Base-by-base conservation (phyloP, 78 protist genomes). In the Polysphondylium violaceum region DNA sequence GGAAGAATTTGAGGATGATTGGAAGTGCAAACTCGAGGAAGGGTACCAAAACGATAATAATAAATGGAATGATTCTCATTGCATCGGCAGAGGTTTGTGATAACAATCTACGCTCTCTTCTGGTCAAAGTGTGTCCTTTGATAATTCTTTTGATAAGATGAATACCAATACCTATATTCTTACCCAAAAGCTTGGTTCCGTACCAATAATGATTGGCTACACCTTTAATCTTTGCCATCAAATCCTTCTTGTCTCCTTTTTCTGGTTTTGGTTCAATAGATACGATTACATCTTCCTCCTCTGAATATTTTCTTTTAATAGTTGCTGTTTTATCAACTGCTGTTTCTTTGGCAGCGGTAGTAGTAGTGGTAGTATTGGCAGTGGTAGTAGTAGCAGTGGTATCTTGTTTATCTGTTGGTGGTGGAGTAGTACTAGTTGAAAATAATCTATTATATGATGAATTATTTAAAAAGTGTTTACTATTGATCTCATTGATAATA, bases 21-120 rank as follows among this genome's bases (percentile, higher is more conserved):
- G 95, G 95, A 16, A 91, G n/a, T 29, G 95, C 77, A 21, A 91
- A 79, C 85, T 91, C 95, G 17, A 79, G 41, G 60, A 91, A 75
- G 50, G 95, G 95, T 19, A 91, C 74, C 17, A 79, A 27, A 23
- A 91, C 69, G 43, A 91, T 79, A 31, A 91, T 75, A 14, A 76
- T 63, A 29, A 91, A 91, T 50, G 95, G 95, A 17, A 91, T 90
- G 17, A 91, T n/a, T 53, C 89, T 61, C 86, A 91, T 35, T 25
- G 72, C 65, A 55, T 91, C 95, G 1, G 91, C 85, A 8, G 78
- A 63, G 0, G 95, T 79, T 40, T 85, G 88, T 2, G 79, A 69
- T 29, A 91, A 31, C 25, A 76, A 41, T 40, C 75, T 58, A 55
- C 95, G 27, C 53, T 92, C 95, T 47, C 95, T 61, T 31, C 95